Evolutionary conservation across 805 yeast genomes (phyloP), one percentile per base, ranked within the genome.

Genomic region (Spathaspora gorwiae): DNA sequence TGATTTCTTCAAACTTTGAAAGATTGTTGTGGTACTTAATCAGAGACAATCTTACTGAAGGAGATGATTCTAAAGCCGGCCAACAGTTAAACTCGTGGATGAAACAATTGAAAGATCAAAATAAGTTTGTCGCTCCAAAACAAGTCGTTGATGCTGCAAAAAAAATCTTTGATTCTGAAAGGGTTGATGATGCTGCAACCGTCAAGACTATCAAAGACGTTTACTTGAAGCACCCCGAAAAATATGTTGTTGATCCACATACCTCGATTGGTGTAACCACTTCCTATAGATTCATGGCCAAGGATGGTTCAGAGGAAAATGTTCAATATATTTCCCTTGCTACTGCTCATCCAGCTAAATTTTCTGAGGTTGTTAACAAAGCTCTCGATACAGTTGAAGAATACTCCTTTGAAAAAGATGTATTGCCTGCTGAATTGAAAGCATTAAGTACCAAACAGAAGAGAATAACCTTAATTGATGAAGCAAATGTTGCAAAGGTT

Each of bases 301-400:
- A 64, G 26, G 66, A 68, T 34, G 40, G 35, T 14, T 24, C 39
- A n/a, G 57, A 50, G 8, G 47, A 64, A 19, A 60, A 70, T 27
- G 66, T 74, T 35, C 72, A 78, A 45, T 78, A 78, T 60, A 76
- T 94, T 38, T 86, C 96, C 5, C 78, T 94, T 47, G 86, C 97
- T 9, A 94, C 99, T 40, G 99, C 99, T 7, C 99, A 94, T 64
- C 99, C 99, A 37, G 99, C 99, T 49, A 94, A 94, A 70, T 94
- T 94, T 60, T 87, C 96, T 26, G 97, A 89, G 51, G 99, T 96
- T 42, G 99, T 94, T 26, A 84, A 90, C 65, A 70, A 78, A 55
- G 89, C 98, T 2, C 75, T 94, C 53, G 61, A 67, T 39, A 75
- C 75, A 1, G 75, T 81, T 49, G 79, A 75, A 10, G 90, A 80